Evolutionary conservation across 2,329 filamentous ascomycete genomes (phyloP).

Genomic region (Fusarium sambucinum): DNA sequence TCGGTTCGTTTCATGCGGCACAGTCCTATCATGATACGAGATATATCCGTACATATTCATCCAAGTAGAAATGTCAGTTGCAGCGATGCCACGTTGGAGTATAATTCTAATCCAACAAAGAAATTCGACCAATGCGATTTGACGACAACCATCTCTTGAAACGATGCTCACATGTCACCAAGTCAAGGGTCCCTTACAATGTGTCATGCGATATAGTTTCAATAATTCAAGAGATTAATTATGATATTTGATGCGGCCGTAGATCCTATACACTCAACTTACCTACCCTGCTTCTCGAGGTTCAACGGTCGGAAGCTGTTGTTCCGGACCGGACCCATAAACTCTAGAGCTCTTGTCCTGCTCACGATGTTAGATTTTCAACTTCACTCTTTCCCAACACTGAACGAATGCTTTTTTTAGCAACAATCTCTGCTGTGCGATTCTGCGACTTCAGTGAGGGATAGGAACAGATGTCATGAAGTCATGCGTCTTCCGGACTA

Average conservation of each 20-base stretch:
- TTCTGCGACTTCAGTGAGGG: too few species aligned
- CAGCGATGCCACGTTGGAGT: neutral
- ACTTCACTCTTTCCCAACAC: neutral
- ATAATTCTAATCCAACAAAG: neutral
- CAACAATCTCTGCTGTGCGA: neutral
- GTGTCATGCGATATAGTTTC: neutral
- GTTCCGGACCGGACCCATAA: constrained; percentile 29
- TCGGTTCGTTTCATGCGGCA: neutral
- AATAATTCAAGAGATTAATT: neutral
- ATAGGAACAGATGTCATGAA: neutral
- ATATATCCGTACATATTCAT: neutral
- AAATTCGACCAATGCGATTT: neutral
- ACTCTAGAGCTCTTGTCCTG: neutral
- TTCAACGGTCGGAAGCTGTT: constrained; percentile 14
- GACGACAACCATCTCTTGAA: neutral
- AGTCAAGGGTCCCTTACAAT: neutral
- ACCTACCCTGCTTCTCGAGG: neutral
- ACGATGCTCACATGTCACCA: too few species aligned
- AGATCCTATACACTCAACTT: neutral
- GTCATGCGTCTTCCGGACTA: neutral
- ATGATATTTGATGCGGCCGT: neutral
- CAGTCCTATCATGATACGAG: constrained; percentile 2
- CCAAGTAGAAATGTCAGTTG: neutral
- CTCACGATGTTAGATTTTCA: constrained; percentile 1
- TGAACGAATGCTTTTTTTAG: neutral